These are phyloP conservation scores for Brasenia schreberi DNA, from an alignment of 164 flowering plant genomes.

Conservation along the genomic window DNA sequence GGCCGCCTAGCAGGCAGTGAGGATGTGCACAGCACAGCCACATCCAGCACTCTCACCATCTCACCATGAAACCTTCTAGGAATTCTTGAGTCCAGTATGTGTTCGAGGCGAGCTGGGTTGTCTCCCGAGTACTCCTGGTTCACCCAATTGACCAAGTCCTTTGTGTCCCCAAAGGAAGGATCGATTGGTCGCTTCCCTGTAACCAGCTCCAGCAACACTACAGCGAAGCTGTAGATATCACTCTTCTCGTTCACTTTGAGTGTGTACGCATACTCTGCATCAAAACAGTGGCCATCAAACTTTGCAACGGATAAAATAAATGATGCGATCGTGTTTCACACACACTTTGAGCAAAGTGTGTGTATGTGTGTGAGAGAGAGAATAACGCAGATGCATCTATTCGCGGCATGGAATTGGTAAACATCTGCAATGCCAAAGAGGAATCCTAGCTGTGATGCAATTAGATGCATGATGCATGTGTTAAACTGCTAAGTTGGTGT, in stretches of 20 bases:
- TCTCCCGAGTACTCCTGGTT: conserved; percentile 19
- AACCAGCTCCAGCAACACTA: conserved; percentile 10
- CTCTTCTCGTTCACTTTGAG: conserved; percentile 14
- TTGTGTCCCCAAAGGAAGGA: conserved; percentile 9
- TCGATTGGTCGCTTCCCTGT: conserved; percentile 10
- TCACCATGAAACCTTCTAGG: conserved; percentile 7
- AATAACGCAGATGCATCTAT: no score
- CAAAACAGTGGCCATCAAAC: not conserved
- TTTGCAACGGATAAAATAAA: no score
- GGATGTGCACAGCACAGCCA: conserved; percentile 53
- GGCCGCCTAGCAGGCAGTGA: conserved; percentile 49
- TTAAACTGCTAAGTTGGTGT: no score
- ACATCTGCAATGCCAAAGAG: no score
- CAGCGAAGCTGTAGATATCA: conserved; percentile 12
- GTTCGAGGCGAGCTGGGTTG: conserved; percentile 5
- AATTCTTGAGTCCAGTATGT: conserved; percentile 41
- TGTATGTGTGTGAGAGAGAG: no score
- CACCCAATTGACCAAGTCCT: conserved; percentile 64
- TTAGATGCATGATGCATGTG: no score
- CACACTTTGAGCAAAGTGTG: no score
- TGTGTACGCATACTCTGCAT: conserved; percentile 12
- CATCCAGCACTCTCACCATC: conserved; percentile 39
- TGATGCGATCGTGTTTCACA: no score
- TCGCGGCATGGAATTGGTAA: no score
- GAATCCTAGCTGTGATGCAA: no score